Evolutionary conservation across 2,329 filamentous ascomycete genomes (phyloP).

Genomic region (Xylaria polymorpha): DNA sequence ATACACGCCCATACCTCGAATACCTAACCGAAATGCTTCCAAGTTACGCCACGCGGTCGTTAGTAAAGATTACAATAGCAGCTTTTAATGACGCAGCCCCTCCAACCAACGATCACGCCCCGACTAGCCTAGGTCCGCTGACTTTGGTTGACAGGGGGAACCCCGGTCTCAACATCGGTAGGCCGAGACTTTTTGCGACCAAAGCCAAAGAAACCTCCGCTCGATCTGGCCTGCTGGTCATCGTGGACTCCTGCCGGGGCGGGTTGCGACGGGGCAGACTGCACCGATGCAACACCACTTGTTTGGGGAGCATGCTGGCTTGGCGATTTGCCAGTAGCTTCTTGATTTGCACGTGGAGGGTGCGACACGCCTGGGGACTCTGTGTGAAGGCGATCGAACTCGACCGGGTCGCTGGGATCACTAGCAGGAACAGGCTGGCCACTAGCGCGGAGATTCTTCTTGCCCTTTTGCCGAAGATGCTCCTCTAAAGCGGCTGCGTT

Average conservation of each 20-base stretch:
- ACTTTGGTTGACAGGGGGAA: constrained; percentile 34
- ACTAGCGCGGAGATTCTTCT: constrained; percentile 62
- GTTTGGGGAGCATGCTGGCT: constrained; percentile 41
- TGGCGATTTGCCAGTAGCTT: constrained; percentile 12
- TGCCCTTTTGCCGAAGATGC: constrained; percentile 75
- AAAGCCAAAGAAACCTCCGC: constrained; percentile 49
- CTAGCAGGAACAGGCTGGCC: constrained; percentile 60
- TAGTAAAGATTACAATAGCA: constrained; percentile 32
- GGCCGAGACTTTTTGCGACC: constrained; percentile 49
- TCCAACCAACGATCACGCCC: constrained; percentile 3
- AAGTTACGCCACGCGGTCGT: constrained; percentile 6
- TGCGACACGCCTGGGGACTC: constrained; percentile 34
- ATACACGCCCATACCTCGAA: not conserved
- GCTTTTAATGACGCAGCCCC: constrained; percentile 13
- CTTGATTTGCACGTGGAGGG: constrained; percentile 1
- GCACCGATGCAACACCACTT: constrained; percentile 40
- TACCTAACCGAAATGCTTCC: constrained; percentile 14
- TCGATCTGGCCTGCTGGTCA: constrained; percentile 37
- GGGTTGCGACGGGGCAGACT: constrained; percentile 39
- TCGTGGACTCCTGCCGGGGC: constrained; percentile 44
- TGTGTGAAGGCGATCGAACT: constrained; percentile 58
- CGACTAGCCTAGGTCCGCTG: constrained; percentile 36
- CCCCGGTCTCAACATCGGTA: constrained; percentile 46
- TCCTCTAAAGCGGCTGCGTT: constrained; percentile 78
- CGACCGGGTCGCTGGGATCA: constrained; percentile 65